phyloP scores from a whole-genome alignment of 2,329 filamentous ascomycete species.

The Rutstroemia sydowiana region DNA sequence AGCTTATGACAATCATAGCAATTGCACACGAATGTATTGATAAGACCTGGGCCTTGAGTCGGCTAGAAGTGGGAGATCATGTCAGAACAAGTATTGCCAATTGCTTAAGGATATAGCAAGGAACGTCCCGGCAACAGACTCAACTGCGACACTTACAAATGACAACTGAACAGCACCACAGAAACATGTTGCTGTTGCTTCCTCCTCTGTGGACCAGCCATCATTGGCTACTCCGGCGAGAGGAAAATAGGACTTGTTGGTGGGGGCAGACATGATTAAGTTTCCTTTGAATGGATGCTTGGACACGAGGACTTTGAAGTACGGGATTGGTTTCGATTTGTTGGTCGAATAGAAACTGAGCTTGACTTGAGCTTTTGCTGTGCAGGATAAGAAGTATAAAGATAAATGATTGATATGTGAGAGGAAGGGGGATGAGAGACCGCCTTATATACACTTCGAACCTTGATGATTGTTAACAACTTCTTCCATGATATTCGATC shows the following conservation, averaged over 20 bases:
- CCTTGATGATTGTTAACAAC: too few species aligned
- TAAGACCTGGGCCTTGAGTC: slow-evolving; percentile 37
- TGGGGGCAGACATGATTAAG: too few species aligned
- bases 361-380: too few species aligned
- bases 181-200: slow-evolving; percentile 51
- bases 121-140: not conserved
- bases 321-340: too few species aligned
- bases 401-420: too few species aligned
- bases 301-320: too few species aligned
- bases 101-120: not conserved
- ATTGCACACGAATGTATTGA: slow-evolving; percentile 49
- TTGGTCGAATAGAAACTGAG: too few species aligned
- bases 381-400: too few species aligned
- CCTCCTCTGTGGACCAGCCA: slow-evolving; percentile 38
- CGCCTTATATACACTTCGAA: too few species aligned
- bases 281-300: too few species aligned
- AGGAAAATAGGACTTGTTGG: slow-evolving; percentile 32
- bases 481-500: too few species aligned
- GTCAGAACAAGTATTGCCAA: not conserved
- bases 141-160: slow-evolving; percentile 36
- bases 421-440: too few species aligned
- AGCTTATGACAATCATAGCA: slow-evolving; percentile 56
- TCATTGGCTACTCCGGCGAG: slow-evolving; percentile 33
- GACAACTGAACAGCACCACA: slow-evolving; percentile 48
- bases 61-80: slow-evolving; percentile 32